Base-by-base conservation (phyloP, 78 protist species). In the slime mould (Dictyostelium discoideum) region DNA sequence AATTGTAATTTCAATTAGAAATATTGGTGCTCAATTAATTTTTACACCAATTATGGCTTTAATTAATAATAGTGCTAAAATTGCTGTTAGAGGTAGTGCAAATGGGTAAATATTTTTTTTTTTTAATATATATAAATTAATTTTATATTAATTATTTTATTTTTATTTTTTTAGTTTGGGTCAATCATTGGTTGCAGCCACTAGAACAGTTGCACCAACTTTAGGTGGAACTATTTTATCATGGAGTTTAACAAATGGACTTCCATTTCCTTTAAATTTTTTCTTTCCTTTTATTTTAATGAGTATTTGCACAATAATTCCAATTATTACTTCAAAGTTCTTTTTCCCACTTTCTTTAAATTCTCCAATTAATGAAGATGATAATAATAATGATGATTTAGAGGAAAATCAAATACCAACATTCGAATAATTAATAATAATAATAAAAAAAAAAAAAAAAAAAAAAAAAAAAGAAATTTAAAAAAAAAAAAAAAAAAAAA, bases 31-130 rank as follows among this genome's bases (percentile, higher is more conserved):
- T 6, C 95, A 90, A 82, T 54, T 90, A 16, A 32, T 90, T 3
- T 90, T 90, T 65, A 90, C 95, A 22, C 95, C 95, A 18, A 72
- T 90, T 9, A 82, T 82, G 88, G 83, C 95, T 22, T 46, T 90
- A n/a, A 73, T 90, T 48, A 90, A 90, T 50, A 90, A 90, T 85
- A 13, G 67, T 42, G 95, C 95, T 2, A 90, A 42, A 9, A 22
- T 60, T 3, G 29, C 44, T 9, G 11, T 40, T 14, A 90, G 77
- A 54, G 95, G 89, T 29, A 44, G 39, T 26, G 95, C 95, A 63
- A 90, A 90, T 63, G 95, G 95, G 18, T 69, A 69, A 24, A 3
- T 69, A 9, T 69, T 24, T 3, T 42, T 42, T 42, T 42, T 42
- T 42, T 42, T 69, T 22, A 69, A 60, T 14, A 20, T 60, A 60